Base-by-base conservation (phyloP, 768 basidiomycete species). In the Mycena venus region DNA sequence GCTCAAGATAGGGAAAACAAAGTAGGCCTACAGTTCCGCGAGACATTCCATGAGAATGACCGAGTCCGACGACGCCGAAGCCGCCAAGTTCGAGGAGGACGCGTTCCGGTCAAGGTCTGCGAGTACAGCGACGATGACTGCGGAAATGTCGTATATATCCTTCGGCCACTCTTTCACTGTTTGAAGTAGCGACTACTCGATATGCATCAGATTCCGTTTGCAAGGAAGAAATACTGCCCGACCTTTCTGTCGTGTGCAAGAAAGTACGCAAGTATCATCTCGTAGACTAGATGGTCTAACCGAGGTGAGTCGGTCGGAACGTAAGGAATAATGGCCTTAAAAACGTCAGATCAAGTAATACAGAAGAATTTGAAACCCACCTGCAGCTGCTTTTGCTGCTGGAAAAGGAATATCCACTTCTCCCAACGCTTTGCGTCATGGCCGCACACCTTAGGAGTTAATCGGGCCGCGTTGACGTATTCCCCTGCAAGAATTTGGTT, bases 231-330 rank as follows among this genome's bases (percentile, higher is more conserved):
- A 40, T 4, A 11, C 38, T 5, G 12, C 70, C 87, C 42, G 78
- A 95, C 96, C 80, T 88, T 83, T 79, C 89, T 90, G 81, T 99
- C 95, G 66, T 95, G 91, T 4, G 90, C 86, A 31, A 99, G 83
- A 82, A 96, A 95, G 81, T 98, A 90, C 0, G 92, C 96, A 9
- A 99, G 88, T 53, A 99, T 92, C 94, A 99, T 96, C 82, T 98
- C 97, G 82, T 99, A 99, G 3, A 98, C 95, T 32, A 97, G 80
- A 77, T 92, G 92, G 42, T 93, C 91, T 14, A 99, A 88, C 63
- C 92, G 92, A 0, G 97, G 98, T 5, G 90, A 85, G 47, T 93
- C 89, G 0, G 94, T 97, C 0, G 98, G 98, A 0, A 99, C 90
- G 78, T 90, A 93, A 0, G 97, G 97, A 42, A 98, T 96, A 71